Evolutionary conservation across 768 basidiomycete species (phyloP).

Genomic region (Tulasnella calospora): DNA sequence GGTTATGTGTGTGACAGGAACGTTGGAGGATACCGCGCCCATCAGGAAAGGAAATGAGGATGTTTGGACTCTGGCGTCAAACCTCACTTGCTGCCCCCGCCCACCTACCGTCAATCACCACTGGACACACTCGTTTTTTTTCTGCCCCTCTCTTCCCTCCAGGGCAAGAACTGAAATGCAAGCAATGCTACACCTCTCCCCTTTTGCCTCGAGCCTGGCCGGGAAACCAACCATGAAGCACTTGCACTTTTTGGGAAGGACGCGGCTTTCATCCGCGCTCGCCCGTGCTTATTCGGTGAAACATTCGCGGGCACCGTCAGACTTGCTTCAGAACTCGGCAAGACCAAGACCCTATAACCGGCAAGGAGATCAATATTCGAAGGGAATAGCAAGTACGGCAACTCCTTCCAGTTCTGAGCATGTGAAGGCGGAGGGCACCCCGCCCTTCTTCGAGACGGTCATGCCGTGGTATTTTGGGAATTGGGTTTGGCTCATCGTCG

Average conservation of each 20-base stretch:
- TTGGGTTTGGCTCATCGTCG: constrained; percentile 21
- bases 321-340: neutral
- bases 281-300: neutral
- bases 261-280: neutral
- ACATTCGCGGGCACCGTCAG: neutral
- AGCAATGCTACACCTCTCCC: neutral
- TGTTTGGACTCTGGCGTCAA: neutral
- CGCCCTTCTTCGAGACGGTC: constrained; percentile 8
- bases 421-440: neutral
- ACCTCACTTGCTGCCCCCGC: neutral
- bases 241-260: constrained; percentile 3
- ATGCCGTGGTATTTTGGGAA: constrained; percentile 20
- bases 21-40: neutral
- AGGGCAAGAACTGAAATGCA: neutral
- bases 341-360: neutral
- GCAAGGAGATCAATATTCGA: neutral
- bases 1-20: neutral
- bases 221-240: neutral
- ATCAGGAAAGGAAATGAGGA: neutral
- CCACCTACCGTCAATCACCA: neutral
- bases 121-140: neutral
- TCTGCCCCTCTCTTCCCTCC: neutral
- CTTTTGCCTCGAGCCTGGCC: neutral
- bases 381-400: neutral
- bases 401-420: neutral